Base-by-base conservation (phyloP, 2,329 filamentous ascomycete species). In the Diaporthe batatas region DNA sequence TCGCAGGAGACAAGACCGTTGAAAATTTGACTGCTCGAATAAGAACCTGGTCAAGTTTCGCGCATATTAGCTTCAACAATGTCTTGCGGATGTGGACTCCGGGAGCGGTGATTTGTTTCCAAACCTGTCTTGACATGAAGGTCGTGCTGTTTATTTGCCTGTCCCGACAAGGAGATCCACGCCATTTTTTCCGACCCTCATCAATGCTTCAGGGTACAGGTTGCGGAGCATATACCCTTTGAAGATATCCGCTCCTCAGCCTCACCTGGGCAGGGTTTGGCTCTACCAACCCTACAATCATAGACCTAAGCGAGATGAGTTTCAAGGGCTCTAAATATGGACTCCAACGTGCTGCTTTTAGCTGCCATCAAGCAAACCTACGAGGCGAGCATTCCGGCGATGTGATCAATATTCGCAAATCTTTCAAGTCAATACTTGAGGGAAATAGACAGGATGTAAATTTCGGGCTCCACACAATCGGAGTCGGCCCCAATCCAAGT, bases 131-230 rank as follows among this genome's bases (percentile, higher is more conserved):
- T 53, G 62, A 44, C 62, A 39, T 34, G n/a, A 39, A 51, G 16
- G 36, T 8, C n/a, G n/a, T n/a, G n/a, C 16, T 23, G 23, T 34
- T 67, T 36, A 10, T n/a, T 36, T 18, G 62, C n/a, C 18, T 36
- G 12, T 65, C 5, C n/a, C 36, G 62, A 34, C 62, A 53, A 49
- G 62, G 62, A 39, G 47, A 67, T 39, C 62, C 62, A 67, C 34
- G 62, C 62, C 14, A 16, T 36, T n/a, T 10, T 42, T 6, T 14
- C 21, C 62, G 44, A n/a, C 21, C 32, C 36, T 29, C 3, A 39
- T 32, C 2, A 53, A 12, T n/a, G n/a, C 47, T 53, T 21, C 32
- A 6, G 36, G 47, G 44, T 47, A 39, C n/a, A 21, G 21, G 21
- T n/a, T 34, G 32, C 47, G 62, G 62, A 65, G 62, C 29, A 65